A percentile compares a stretch with the other conserved stretches of the same genome.
These are phyloP conservation scores for Aspergillus ruber DNA, from an alignment of 2,329 filamentous ascomycete species.

Conservation along the genomic window DNA sequence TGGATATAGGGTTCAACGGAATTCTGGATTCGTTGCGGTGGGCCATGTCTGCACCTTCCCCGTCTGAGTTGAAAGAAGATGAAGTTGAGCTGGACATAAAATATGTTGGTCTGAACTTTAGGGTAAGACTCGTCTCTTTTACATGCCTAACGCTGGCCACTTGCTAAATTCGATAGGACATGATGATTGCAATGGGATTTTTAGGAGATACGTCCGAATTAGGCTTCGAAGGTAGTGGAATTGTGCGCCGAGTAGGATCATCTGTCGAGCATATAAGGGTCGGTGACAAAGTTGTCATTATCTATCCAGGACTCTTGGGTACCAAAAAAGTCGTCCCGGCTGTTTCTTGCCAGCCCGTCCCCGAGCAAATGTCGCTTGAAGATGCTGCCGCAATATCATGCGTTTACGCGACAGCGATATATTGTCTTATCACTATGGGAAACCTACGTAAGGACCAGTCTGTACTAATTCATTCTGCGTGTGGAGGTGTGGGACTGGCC, in stretches of 20 bases:
- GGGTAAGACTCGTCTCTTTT: not conserved
- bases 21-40: not conserved
- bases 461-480: too few species aligned
- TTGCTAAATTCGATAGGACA: conserved; percentile 5
- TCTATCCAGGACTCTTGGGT: not conserved
- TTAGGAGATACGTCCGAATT: conserved; percentile 1
- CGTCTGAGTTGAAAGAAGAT: not conserved
- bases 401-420: too few species aligned
- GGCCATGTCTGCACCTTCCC: not conserved
- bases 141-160: too few species aligned
- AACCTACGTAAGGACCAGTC: too few species aligned
- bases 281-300: not conserved
- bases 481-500: conserved; percentile 1
- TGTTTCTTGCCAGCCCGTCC: not conserved
- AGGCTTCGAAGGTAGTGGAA: conserved; percentile 4
- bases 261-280: not conserved
- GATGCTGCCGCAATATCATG: too few species aligned
- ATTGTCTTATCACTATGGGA: too few species aligned
- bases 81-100: conserved; percentile 10
- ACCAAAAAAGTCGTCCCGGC: not conserved
- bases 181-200: conserved; percentile 7
- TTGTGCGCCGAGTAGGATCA: conserved; percentile 3
- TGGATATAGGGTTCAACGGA: not conserved
- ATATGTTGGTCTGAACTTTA: conserved; percentile 11
- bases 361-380: too few species aligned